Conservation (phyloP, 179 eudicot species). For the Beta lomatogona region DNA sequence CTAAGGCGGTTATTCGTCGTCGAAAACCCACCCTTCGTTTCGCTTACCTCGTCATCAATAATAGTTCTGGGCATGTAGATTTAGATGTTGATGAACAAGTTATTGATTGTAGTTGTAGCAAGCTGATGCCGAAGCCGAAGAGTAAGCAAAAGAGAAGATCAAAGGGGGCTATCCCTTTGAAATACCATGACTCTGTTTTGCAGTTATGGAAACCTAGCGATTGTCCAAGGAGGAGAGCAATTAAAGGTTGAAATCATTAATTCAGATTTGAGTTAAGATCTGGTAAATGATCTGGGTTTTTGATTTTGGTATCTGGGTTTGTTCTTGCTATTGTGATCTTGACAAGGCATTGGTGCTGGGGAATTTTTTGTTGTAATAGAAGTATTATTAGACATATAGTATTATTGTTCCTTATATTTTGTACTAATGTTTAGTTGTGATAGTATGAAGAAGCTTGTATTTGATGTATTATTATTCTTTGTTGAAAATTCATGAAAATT, state of each 20-base stretch:
- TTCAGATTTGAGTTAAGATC: constrained; percentile 16
- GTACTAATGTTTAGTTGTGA: constrained; percentile 8
- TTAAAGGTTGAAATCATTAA: constrained; percentile 1
- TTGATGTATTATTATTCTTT: too few species aligned
- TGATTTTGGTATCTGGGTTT: not conserved
- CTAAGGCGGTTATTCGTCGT: constrained; percentile 58
- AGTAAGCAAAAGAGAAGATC: constrained; percentile 31
- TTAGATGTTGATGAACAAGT: not conserved
- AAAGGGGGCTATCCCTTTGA: constrained; percentile 33
- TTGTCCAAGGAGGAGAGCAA: constrained; percentile 35
- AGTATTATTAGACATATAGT: not conserved
- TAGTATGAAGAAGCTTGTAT: constrained; percentile 6
- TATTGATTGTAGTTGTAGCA: not conserved
- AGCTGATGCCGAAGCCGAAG: not conserved
- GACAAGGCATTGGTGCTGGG: not conserved
- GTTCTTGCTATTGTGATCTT: not conserved
- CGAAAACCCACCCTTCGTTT: constrained; percentile 43
- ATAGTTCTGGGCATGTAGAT: not conserved
- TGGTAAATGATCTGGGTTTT: constrained; percentile 28
- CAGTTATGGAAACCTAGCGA: constrained; percentile 34
- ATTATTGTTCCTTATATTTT: not conserved
- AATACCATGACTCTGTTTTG: constrained; percentile 45
- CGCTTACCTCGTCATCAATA: constrained; percentile 24
- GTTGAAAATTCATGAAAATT: too few species aligned
- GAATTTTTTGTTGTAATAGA: not conserved